Evolutionary conservation across 495 filamentous ascomycete species (phyloP).

Genomic region (Penicillium argentinense): DNA sequence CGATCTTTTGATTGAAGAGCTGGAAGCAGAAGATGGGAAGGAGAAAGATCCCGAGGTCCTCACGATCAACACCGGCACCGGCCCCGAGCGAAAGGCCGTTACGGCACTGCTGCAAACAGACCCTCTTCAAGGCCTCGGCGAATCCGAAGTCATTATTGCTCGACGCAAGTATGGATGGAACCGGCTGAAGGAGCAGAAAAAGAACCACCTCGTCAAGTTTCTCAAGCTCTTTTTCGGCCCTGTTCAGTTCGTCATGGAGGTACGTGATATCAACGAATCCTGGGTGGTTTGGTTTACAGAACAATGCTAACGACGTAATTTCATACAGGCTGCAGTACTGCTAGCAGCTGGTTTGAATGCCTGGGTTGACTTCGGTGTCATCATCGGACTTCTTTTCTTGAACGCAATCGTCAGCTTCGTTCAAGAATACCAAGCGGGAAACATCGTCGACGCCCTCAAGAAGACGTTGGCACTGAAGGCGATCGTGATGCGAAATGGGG

Average conservation of each 20-base stretch:
- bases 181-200: constrained; percentile 86
- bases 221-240: constrained; percentile 82
- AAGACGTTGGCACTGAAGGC: constrained; percentile 86
- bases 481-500: constrained; percentile 75
- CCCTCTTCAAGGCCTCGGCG: constrained; percentile 66
- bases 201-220: constrained; percentile 82
- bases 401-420: constrained; percentile 85
- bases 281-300: too few relatives aligned
- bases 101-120: constrained; percentile 73
- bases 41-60: constrained; percentile 58
- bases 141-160: constrained; percentile 57
- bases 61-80: constrained; percentile 22
- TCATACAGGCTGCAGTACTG: constrained; percentile 61
- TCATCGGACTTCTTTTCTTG: constrained; percentile 70
- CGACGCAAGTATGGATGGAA: constrained; percentile 83
- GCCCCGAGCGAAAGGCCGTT: constrained; percentile 49
- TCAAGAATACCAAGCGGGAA: constrained; percentile 87
- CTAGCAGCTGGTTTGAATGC: constrained; percentile 74
- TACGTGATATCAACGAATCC: constrained; percentile 32
- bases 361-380: constrained; percentile 80
- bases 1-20: constrained; percentile 77
- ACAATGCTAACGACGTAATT: not conserved
- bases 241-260: constrained; percentile 95
- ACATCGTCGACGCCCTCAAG: constrained; percentile 89
- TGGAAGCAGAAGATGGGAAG: constrained; percentile 74